phyloP scores from a whole-genome alignment of 2,329 filamentous ascomycete genomes.

The Phaeosphaeria sp. region DNA sequence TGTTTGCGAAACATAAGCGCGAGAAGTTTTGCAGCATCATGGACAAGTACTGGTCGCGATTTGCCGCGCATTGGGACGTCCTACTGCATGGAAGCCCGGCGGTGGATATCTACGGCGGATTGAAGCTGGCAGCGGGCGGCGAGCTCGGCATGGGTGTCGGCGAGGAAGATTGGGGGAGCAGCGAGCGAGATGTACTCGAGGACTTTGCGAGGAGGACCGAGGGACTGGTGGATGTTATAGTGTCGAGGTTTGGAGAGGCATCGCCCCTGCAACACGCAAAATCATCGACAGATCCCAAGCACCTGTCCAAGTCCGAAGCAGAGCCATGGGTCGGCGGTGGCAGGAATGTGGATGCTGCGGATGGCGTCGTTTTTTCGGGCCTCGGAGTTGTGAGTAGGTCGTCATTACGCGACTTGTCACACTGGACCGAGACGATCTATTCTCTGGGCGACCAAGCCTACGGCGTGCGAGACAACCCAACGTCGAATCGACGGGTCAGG shows the following conservation, averaged over 20 bases:
- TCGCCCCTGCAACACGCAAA: slow-evolving; percentile 39
- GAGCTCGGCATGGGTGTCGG: slow-evolving; percentile 94
- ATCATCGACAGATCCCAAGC: slow-evolving; percentile 32
- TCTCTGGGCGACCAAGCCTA: slow-evolving; percentile 84
- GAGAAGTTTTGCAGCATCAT: slow-evolving; percentile 75
- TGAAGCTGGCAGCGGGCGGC: slow-evolving; percentile 88
- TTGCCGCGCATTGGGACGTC: slow-evolving; percentile 78
- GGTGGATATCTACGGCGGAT: slow-evolving; percentile 77
- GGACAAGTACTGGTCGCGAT: slow-evolving; percentile 80
- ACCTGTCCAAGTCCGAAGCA: slow-evolving; percentile 25
- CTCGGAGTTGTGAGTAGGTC: slow-evolving; percentile 73
- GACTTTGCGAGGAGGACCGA: slow-evolving; percentile 81
- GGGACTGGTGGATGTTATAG: slow-evolving; percentile 85
- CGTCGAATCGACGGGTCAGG: slow-evolving; percentile 65
- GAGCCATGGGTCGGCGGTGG: slow-evolving; percentile 78
- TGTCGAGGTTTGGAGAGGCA: slow-evolving; percentile 80
- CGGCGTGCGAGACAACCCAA: slow-evolving; percentile 80
- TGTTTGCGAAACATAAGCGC: slow-evolving; percentile 71
- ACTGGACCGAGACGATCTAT: slow-evolving; percentile 91
- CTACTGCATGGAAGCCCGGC: slow-evolving; percentile 89
- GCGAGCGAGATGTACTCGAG: slow-evolving; percentile 90
- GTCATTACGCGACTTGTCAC: slow-evolving; percentile 75
- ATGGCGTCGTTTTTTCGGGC: slow-evolving; percentile 88
- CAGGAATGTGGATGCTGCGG: slow-evolving; percentile 70
- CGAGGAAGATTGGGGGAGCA: slow-evolving; percentile 93